Conservation (phyloP, 805 yeast species). For the Soucietia sequanensis region DNA sequence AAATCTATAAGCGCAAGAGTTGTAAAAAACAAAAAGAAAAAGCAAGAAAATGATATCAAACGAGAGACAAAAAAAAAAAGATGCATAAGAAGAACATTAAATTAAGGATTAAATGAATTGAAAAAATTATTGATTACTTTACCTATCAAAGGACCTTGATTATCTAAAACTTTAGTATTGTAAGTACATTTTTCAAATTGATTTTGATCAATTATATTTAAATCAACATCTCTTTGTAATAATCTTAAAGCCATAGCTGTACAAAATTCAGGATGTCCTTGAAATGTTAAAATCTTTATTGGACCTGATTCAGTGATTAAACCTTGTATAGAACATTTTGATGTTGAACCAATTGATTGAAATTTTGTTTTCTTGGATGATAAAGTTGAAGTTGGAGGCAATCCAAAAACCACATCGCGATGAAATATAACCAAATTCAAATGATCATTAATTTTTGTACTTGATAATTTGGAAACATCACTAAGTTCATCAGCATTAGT, state of each 20-base stretch:
- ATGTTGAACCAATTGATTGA: slow-evolving; percentile 50
- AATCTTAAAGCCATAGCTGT: slow-evolving; percentile 28
- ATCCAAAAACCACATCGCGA: slow-evolving; percentile 36
- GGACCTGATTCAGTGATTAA: slow-evolving; percentile 46
- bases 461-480: slow-evolving; percentile 24
- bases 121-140: slow-evolving; percentile 36
- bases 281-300: slow-evolving; percentile 60
- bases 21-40: too few species aligned
- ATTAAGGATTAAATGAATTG: slow-evolving; percentile 1
- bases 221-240: slow-evolving; percentile 16
- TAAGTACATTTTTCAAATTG: slow-evolving; percentile 26
- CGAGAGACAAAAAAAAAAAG: too few species aligned
- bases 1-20: too few species aligned
- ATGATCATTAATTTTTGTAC: slow-evolving; percentile 53
- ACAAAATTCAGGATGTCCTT: slow-evolving; percentile 87
- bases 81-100: too few species aligned
- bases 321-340: slow-evolving; percentile 65
- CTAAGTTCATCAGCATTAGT: slow-evolving; percentile 45
- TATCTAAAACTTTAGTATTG: slow-evolving; percentile 28
- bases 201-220: slow-evolving; percentile 19
- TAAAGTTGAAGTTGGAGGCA: slow-evolving; percentile 37
- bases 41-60: too few species aligned
- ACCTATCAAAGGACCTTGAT: slow-evolving; percentile 42
- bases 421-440: slow-evolving; percentile 38
- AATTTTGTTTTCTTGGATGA: slow-evolving; percentile 21